A percentile compares a stretch with the other conserved stretches of the same genome.
Conservation (phyloP, 306 rosid species). For the Datisca glomerata region DNA sequence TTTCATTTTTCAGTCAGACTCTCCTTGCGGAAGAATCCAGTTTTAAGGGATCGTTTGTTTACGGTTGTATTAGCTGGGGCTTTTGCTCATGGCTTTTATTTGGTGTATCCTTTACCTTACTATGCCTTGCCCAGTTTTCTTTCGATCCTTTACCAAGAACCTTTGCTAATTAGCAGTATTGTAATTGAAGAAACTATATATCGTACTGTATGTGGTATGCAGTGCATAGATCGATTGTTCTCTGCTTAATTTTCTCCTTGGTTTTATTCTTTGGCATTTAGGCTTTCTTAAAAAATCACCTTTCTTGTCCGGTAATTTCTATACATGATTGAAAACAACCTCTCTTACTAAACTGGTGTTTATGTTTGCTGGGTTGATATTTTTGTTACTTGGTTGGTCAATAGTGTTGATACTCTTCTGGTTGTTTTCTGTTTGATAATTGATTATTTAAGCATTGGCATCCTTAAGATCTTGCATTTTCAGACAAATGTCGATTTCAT, state of each 20-base stretch:
- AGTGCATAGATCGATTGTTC: not conserved
- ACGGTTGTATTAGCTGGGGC: constrained; percentile 73
- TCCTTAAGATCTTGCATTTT: not conserved
- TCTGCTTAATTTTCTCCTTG: not conserved
- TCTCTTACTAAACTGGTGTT: not conserved
- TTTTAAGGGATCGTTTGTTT: constrained; percentile 82
- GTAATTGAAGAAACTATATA: not conserved
- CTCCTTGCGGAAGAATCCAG: constrained; percentile 66
- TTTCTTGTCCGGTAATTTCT: not conserved
- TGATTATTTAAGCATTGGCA: not conserved
- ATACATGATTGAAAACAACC: not conserved
- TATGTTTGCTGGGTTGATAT: not conserved
- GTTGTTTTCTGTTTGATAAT: not conserved
- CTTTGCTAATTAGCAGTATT: no score
- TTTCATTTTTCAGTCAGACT: constrained; percentile 52
- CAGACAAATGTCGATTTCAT: no score
- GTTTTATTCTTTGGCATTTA: not conserved
- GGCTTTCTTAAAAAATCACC: not conserved
- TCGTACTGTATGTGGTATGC: not conserved
- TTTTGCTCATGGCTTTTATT: constrained; percentile 69
- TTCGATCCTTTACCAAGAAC: no score
- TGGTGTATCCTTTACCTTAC: constrained; percentile 73
- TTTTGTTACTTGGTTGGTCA: not conserved
- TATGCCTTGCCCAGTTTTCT: not conserved
- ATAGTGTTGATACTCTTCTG: not conserved